Base-by-base conservation (phyloP, 2,329 filamentous ascomycete genomes). In the Aspergillus tamarii region DNA sequence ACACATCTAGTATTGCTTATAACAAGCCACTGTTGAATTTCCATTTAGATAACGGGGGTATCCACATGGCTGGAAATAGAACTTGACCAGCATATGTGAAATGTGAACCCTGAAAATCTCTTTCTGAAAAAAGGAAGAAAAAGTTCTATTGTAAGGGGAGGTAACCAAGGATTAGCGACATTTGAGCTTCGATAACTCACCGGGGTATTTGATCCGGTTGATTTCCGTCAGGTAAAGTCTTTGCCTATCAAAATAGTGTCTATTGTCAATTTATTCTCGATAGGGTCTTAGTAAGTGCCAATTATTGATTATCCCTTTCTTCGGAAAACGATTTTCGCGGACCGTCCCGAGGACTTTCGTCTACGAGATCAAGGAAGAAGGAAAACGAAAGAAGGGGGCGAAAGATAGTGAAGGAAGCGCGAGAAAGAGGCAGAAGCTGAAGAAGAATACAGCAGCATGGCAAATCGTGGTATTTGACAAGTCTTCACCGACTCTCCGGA, bases 401-500 rank as follows among this genome's bases (percentile, higher is more conserved):
- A 14, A 21, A 36, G 11, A 8, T 7, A 53, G 11, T 3, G 30
- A 36, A 19, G 34, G 23, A 14, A 54, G 4, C 16, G 30, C 36
- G 28, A n/a, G 11, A 50, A 50, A 12, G 52, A 46, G 52, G 14
- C 23, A 43, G 32, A 54, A 16, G 46, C 19, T 52, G 39, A 19
- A 41, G 39, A 41, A 41, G 39, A 41, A 41, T 41, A 19, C 39
- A 9, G 39, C 28, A n/a, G 16, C 30, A 11, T 19, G 48, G 48
- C n/a, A 32, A 52, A 16, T 30, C 26, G 48, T 34, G 19, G 43
- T 58, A 64, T 55, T 64, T 46, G 55, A 59, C 55, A 56, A 12
- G 58, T 57, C 56, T 50, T 62, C 63, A 64, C 63, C 59, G 63
- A 64, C 63, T 59, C 48, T 64, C 57, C 30, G 36, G 28, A 61